Conservation (phyloP, 2,329 filamentous ascomycete species). For the Dactylellina leptospora region DNA sequence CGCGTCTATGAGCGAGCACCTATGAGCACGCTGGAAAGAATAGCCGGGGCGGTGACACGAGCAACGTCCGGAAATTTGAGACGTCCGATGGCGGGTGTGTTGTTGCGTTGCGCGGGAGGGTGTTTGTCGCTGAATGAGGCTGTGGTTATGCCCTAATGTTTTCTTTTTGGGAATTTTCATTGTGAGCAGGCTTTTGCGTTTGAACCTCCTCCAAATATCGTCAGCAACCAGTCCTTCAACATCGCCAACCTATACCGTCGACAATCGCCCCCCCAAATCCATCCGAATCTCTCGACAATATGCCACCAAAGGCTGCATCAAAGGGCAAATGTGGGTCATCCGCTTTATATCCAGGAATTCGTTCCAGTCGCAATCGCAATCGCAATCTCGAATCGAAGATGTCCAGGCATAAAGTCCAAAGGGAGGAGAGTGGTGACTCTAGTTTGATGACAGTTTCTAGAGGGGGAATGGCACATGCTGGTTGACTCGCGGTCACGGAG, state of each 20-base stretch:
- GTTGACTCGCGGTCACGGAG: too few relatives aligned
- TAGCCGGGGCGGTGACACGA: too few relatives aligned
- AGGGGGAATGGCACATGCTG: too few relatives aligned
- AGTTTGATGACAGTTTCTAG: too few relatives aligned
- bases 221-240: conserved; percentile 46
- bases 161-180: conserved; percentile 43
- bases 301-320: conserved; percentile 51
- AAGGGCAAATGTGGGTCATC: conserved; percentile 48
- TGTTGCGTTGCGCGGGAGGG: not conserved
- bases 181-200: conserved; percentile 39
- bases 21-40: too few relatives aligned
- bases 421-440: not conserved
- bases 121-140: conserved; percentile 34
- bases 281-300: conserved; percentile 44
- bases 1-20: too few relatives aligned
- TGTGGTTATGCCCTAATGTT: conserved; percentile 35
- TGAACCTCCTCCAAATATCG: conserved; percentile 29
- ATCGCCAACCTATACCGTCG: conserved; percentile 48
- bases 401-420: conserved; percentile 6
- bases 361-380: conserved; percentile 7
- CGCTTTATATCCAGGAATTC: conserved; percentile 5
- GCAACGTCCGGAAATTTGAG: too few relatives aligned
- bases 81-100: not conserved
- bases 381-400: conserved; percentile 43
- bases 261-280: conserved; percentile 19